These are phyloP conservation scores for Torulaspora gathmanii DNA, from an alignment of 805 yeast species.

Conservation along the genomic window DNA sequence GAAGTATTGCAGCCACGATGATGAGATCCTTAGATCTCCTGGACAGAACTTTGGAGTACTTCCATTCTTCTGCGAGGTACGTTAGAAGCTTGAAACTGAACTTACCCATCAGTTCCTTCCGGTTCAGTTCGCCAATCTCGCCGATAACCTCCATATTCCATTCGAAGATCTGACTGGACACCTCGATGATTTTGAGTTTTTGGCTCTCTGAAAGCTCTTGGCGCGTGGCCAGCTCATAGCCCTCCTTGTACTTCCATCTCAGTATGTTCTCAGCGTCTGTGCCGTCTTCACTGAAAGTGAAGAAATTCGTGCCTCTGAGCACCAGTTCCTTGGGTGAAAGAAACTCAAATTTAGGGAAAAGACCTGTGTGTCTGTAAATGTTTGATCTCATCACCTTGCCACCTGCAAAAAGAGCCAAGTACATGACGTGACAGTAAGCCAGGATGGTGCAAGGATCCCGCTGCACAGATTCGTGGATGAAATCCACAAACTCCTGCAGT, in stretches of 20 bases:
- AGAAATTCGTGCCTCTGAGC: constrained; percentile 62
- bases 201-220: constrained; percentile 63
- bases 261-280: constrained; percentile 62
- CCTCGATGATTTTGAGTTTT: constrained; percentile 64
- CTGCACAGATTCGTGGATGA: constrained; percentile 48
- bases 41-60: constrained; percentile 24
- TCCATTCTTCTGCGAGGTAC: constrained; percentile 33
- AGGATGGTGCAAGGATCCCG: constrained; percentile 66
- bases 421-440: constrained; percentile 82
- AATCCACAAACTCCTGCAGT: constrained; percentile 59
- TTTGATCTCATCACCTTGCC: constrained; percentile 69
- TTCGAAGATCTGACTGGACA: constrained; percentile 59
- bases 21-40: constrained; percentile 12
- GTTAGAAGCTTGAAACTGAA: constrained; percentile 49
- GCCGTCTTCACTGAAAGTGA: constrained; percentile 48
- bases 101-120: constrained; percentile 50
- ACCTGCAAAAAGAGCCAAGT: constrained; percentile 82
- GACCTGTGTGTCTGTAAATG: constrained; percentile 58
- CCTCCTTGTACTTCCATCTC: constrained; percentile 63
- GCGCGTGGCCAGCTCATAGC: constrained; percentile 73
- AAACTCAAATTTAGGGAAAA: constrained; percentile 71
- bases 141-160: constrained; percentile 56
- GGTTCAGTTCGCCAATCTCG: constrained; percentile 66
- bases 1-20: constrained; percentile 6
- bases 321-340: constrained; percentile 59